Percentiles rank a stretch among this genome's conserved stretches.
These are phyloP conservation scores for Astrocystis sublimbata DNA, from an alignment of 495 filamentous ascomycete genomes.

Conservation along the genomic window DNA sequence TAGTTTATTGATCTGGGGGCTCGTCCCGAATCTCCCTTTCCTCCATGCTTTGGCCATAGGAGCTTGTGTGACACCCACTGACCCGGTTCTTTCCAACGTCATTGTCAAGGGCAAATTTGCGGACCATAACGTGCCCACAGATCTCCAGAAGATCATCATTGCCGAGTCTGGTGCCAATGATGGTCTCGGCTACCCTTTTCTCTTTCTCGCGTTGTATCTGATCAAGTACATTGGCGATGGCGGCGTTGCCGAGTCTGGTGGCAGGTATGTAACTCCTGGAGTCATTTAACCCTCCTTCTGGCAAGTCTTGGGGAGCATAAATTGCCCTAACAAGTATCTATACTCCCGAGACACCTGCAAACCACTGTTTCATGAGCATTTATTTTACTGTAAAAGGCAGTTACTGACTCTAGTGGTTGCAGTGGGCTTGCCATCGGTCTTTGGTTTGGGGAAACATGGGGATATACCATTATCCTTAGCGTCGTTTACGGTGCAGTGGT, in stretches of 20 bases:
- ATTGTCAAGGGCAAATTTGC: slow-evolving; percentile 95
- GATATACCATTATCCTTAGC: slow-evolving; percentile 79
- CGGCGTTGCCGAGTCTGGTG: slow-evolving; percentile 42
- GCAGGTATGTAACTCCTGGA: too few species aligned
- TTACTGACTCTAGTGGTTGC: too few species aligned
- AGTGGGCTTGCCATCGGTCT: slow-evolving; percentile 69
- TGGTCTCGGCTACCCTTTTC: slow-evolving; percentile 89
- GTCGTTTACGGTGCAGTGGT: slow-evolving; percentile 73
- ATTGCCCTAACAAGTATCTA: too few species aligned
- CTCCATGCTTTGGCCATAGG: slow-evolving; percentile 77
- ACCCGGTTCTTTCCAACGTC: slow-evolving; percentile 84
- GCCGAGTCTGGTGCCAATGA: slow-evolving; percentile 93
- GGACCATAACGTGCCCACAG: slow-evolving; percentile 81
- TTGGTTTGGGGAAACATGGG: slow-evolving; percentile 89
- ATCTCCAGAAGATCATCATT: slow-evolving; percentile 81
- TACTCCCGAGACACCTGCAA: too few species aligned
- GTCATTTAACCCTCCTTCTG: too few species aligned
- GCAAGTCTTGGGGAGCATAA: too few species aligned
- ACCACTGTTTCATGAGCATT: too few species aligned
- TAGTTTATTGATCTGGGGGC: slow-evolving; percentile 72
- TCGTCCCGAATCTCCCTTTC: slow-evolving; percentile 72
- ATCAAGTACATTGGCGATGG: slow-evolving; percentile 71
- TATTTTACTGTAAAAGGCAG: too few species aligned
- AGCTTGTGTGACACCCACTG: slow-evolving; percentile 87
- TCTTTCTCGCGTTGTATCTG: slow-evolving; percentile 82